These are phyloP conservation scores for Colletotrichum euphorbiae DNA, from an alignment of 2,329 filamentous ascomycete genomes.

Conservation along the genomic window DNA sequence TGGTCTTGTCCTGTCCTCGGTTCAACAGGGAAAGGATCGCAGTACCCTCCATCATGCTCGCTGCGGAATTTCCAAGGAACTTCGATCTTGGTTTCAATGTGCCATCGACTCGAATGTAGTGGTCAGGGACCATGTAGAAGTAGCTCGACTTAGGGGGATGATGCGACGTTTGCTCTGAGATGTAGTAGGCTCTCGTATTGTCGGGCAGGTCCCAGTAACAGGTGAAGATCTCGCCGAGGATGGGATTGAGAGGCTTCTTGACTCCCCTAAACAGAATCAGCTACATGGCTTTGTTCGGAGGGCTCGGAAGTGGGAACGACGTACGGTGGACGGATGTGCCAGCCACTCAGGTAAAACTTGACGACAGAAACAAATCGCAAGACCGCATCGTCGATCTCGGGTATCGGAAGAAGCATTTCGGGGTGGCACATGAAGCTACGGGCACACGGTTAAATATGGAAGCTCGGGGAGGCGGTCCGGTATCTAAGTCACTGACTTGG, in stretches of 20 bases:
- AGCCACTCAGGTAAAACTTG: conserved; percentile 98
- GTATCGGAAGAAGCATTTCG: conserved; percentile 90
- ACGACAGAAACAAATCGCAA: conserved; percentile 94
- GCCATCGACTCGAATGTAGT: conserved; percentile 94
- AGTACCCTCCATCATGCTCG: conserved; percentile 97
- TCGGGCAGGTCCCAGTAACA: conserved; percentile 96
- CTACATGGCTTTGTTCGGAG: conserved; percentile 11
- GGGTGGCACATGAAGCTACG: conserved; percentile 98
- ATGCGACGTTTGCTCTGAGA: conserved; percentile 97
- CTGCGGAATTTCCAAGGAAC: conserved; percentile 96
- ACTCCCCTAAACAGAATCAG: conserved; percentile 76
- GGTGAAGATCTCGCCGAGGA: conserved; percentile 93
- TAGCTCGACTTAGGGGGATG: conserved; percentile 99
- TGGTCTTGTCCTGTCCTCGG: conserved; percentile 71
- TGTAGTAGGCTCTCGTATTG: conserved; percentile 90
- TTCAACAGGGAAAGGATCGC: conserved; percentile 88
- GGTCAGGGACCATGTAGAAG: conserved; percentile 96
- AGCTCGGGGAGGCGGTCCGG: not conserved
- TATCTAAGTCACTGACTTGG: conserved; percentile 75
- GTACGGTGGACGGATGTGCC: conserved; percentile 98
- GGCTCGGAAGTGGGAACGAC: conserved; percentile 49
- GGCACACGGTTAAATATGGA: conserved; percentile 18
- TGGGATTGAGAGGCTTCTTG: conserved; percentile 97
- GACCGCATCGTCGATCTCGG: conserved; percentile 87
- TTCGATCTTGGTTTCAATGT: conserved; percentile 94